Conservation (phyloP, 2,329 filamentous ascomycete genomes). For the Colletotrichum sublineola region DNA sequence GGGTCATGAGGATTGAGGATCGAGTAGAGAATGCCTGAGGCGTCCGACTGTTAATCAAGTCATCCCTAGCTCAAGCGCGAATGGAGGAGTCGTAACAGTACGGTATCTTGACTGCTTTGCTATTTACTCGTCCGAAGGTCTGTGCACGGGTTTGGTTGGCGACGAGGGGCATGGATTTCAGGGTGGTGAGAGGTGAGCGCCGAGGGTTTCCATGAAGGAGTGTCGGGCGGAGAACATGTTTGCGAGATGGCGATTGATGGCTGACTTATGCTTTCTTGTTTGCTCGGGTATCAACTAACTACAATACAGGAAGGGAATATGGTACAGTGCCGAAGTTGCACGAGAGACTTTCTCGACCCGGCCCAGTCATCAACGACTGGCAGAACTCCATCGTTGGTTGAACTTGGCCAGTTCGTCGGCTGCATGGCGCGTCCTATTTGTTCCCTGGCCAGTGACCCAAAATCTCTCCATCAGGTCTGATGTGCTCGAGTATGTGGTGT, state of each 20-base stretch:
- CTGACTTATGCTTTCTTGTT: neutral
- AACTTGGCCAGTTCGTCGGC: conserved; percentile 15
- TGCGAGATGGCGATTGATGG: neutral
- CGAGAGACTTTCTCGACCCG: neutral
- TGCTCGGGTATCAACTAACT: conserved; percentile 16
- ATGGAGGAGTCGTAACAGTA: neutral
- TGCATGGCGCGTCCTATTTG: conserved; percentile 9
- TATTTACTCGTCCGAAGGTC: neutral
- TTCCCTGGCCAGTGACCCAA: conserved; percentile 28
- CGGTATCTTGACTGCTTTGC: neutral
- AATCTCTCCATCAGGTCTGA: conserved; percentile 21
- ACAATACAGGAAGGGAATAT: neutral
- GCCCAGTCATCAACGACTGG: conserved; percentile 14
- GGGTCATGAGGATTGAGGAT: neutral
- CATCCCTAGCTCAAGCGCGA: conserved; percentile 14
- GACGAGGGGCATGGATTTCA: neutral
- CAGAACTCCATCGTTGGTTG: conserved; percentile 10
- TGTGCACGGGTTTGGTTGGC: conserved; percentile 1
- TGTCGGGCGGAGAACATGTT: neutral
- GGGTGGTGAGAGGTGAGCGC: neutral
- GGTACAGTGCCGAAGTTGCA: neutral
- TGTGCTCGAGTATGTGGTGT: conserved; percentile 13
- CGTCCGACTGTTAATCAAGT: conserved; percentile 17
- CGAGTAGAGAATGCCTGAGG: neutral
- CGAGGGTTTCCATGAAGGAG: neutral